These are phyloP conservation scores for Arthrobotrys sinensis DNA, from an alignment of 2,329 filamentous ascomycete species.

Conservation along the genomic window DNA sequence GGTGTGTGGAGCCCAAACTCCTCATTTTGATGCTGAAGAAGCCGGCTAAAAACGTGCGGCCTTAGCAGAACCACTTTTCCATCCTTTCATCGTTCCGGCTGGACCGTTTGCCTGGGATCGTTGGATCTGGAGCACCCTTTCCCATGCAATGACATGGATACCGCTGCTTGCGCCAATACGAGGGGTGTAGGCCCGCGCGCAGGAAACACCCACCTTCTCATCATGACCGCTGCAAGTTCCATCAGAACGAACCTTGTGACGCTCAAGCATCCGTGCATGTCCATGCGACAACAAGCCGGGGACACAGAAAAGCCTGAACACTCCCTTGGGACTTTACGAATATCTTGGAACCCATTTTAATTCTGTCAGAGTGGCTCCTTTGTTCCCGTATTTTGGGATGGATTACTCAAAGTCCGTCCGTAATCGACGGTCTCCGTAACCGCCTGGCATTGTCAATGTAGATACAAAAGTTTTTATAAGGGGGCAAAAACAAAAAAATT, in stretches of 20 bases:
- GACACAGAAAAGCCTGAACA: constrained; percentile 29
- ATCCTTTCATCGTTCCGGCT: constrained; percentile 47
- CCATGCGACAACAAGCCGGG: constrained; percentile 49
- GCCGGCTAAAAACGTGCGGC: constrained; percentile 60
- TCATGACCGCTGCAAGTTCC: constrained; percentile 31
- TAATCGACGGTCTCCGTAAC: constrained; percentile 15
- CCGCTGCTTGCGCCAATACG: constrained; percentile 56
- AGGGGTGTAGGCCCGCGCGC: constrained; percentile 27
- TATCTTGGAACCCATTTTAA: constrained; percentile 11
- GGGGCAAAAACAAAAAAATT: background rate
- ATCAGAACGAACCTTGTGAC: constrained; percentile 54
- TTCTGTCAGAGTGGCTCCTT: background rate
- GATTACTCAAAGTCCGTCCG: constrained; percentile 20
- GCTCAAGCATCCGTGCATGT: constrained; percentile 60
- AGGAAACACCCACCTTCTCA: constrained; percentile 22
- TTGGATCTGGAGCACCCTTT: constrained; percentile 51
- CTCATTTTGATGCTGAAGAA: constrained; percentile 33
- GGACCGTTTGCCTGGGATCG: constrained; percentile 49
- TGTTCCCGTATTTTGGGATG: background rate
- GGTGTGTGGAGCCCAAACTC: constrained; percentile 37
- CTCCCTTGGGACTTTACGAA: constrained; percentile 1
- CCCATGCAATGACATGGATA: constrained; percentile 50
- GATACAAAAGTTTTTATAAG: constrained; percentile 2
- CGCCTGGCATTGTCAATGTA: constrained; percentile 11
- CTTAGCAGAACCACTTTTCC: constrained; percentile 53